Percentiles rank a stretch among this genome's conserved stretches.
Evolutionary conservation across 306 rosid species (phyloP).

Genomic region (Dryas drummondii): DNA sequence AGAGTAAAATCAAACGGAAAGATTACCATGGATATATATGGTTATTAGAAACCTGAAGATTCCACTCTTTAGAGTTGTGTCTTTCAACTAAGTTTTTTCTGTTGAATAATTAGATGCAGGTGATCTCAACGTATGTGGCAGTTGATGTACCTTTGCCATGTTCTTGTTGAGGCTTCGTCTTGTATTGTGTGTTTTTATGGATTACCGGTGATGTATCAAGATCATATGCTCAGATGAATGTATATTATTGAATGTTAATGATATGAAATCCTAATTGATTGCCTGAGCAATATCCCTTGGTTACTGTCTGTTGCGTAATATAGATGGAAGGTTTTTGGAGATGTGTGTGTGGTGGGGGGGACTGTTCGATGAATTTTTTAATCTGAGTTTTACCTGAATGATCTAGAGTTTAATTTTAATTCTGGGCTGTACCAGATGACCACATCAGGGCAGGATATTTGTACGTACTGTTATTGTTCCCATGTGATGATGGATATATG

Average conservation of each 20-base stretch:
- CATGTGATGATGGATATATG: constrained; percentile 26
- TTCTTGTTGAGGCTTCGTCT: neutral
- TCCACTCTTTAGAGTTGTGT: neutral
- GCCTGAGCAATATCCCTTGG: neutral
- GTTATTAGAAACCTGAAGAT: neutral
- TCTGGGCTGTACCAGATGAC: neutral
- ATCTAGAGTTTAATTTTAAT: neutral
- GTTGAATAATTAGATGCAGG: neutral
- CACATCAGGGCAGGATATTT: neutral
- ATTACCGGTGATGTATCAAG: neutral
- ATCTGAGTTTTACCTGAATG: neutral
- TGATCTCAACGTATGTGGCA: neutral
- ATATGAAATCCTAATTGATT: neutral
- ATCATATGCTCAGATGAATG: neutral
- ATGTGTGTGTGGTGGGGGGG: neutral
- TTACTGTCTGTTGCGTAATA: neutral
- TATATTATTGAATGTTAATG: neutral
- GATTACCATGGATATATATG: neutral
- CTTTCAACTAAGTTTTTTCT: neutral
- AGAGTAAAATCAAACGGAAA: neutral
- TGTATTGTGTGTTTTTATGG: neutral
- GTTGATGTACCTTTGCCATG: neutral
- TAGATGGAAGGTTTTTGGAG: neutral
- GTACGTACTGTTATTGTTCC: neutral
- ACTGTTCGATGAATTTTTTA: neutral